Evolutionary conservation across 2,329 filamentous ascomycete species (phyloP).

Genomic region (Cercospora citrullina): DNA sequence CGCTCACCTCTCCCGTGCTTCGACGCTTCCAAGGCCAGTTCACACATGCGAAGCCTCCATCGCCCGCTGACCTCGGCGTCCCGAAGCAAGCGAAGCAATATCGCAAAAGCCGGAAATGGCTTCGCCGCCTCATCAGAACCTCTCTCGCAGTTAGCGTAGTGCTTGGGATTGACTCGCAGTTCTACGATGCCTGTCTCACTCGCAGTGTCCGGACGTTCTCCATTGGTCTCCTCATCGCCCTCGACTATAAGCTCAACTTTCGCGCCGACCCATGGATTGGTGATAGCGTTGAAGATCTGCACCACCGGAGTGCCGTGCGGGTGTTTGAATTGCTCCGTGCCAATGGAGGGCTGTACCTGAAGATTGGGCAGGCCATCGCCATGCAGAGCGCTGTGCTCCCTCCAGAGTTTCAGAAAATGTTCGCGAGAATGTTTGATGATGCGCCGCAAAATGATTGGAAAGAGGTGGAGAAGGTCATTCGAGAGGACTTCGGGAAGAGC

Average conservation of each 20-base stretch:
- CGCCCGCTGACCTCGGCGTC: conserved; percentile 74
- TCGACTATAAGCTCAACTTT: conserved; percentile 98
- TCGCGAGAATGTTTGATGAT: conserved; percentile 94
- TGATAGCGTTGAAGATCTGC: conserved; percentile 72
- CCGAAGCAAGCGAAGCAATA: conserved; percentile 71
- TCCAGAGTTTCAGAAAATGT: conserved; percentile 95
- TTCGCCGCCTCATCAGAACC: conserved; percentile 68
- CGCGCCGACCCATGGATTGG: conserved; percentile 73
- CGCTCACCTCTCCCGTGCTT: neutral
- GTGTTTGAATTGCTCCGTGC: conserved; percentile 76
- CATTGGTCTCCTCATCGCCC: conserved; percentile 73
- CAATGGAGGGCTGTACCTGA: conserved; percentile 93
- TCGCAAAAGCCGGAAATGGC: conserved; percentile 69
- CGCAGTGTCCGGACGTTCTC: conserved; percentile 81
- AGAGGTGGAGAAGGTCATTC: conserved; percentile 80
- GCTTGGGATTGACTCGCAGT: conserved; percentile 69
- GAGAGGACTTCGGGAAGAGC: conserved; percentile 82
- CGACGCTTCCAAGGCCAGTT: conserved; percentile 41
- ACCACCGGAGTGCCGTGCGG: conserved; percentile 78
- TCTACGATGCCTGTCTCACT: conserved; percentile 76
- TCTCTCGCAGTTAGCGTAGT: conserved; percentile 60
- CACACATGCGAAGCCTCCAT: conserved; percentile 61
- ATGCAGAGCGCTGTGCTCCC: conserved; percentile 96
- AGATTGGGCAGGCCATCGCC: conserved; percentile 96
- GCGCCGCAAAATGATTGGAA: conserved; percentile 89